phyloP scores from a whole-genome alignment of 139 green algal genomes.

The Gonium pectorale region DNA sequence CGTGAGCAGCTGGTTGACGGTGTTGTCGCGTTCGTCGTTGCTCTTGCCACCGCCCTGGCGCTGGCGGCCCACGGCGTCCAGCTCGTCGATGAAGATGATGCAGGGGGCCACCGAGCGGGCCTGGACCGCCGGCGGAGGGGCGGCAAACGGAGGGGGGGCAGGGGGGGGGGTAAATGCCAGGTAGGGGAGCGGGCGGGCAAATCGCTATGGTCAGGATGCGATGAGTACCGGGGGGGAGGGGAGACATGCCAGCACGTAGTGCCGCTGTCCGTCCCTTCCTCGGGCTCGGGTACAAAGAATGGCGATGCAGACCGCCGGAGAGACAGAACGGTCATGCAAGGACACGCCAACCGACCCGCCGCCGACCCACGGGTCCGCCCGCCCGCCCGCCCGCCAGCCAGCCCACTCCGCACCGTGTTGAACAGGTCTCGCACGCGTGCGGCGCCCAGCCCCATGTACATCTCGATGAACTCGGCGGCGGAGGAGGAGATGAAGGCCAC shows the following conservation, averaged over 20 bases:
- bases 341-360: no score
- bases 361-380: no score
- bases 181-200: no score
- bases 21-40: conserved; percentile 96
- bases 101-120: conserved; percentile 83
- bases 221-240: no score
- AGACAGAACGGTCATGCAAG: no score
- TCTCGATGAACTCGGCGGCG: conserved; percentile 98
- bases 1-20: conserved; percentile 93
- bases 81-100: conserved; percentile 99
- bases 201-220: background rate
- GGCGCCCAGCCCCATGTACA: conserved; percentile 98
- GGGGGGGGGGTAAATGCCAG: no score
- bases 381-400: background rate
- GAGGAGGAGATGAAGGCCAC: conserved; percentile 88
- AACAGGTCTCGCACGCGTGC: conserved; percentile 96
- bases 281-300: no score
- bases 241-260: no score
- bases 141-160: background rate
- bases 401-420: conserved; percentile 59
- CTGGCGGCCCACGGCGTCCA: conserved; percentile 90
- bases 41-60: conserved; percentile 71
- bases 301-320: no score
- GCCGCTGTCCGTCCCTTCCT: no score
- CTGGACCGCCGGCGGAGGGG: conserved; percentile 30